Evolutionary conservation across 208 protist genomes (phyloP).

Genomic region (Acanthamoeba lenticulata): DNA sequence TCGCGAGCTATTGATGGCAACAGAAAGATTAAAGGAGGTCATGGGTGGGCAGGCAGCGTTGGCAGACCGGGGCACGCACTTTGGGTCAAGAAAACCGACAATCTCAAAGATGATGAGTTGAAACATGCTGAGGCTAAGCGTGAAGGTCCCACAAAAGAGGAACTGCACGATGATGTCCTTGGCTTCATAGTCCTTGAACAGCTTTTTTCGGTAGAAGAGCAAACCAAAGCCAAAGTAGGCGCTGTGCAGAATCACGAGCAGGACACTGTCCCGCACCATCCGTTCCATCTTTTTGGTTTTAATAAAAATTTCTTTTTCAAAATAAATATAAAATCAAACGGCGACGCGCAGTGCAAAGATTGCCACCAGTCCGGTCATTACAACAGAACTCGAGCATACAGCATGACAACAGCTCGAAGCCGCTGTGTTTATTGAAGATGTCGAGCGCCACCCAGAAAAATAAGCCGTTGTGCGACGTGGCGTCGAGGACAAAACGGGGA

Average conservation of each 20-base stretch:
- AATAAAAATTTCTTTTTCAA: neutral
- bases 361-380: too few species aligned
- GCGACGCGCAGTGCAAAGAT: too few species aligned
- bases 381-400: too few species aligned
- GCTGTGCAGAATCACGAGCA: constrained; percentile 8
- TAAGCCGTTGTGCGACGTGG: too few species aligned
- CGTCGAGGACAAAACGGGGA: too few species aligned
- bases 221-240: constrained; percentile 28
- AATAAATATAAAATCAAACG: neutral
- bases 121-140: constrained; percentile 66
- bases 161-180: constrained; percentile 67
- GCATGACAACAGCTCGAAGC: too few species aligned
- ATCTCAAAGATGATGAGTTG: constrained; percentile 72
- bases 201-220: constrained; percentile 67
- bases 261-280: constrained; percentile 1
- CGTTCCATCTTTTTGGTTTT: neutral
- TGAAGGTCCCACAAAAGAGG: constrained; percentile 47
- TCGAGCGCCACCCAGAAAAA: too few species aligned
- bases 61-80: neutral
- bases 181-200: constrained; percentile 70
- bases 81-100: neutral
- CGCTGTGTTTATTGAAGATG: too few species aligned
- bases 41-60: neutral
- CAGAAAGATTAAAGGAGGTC: neutral
- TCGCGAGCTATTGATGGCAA: neutral